Percentiles rank a stretch among this genome's conserved stretches.
Conservation (phyloP, 495 filamentous ascomycete species). For the Penicillium pancosmium region DNA sequence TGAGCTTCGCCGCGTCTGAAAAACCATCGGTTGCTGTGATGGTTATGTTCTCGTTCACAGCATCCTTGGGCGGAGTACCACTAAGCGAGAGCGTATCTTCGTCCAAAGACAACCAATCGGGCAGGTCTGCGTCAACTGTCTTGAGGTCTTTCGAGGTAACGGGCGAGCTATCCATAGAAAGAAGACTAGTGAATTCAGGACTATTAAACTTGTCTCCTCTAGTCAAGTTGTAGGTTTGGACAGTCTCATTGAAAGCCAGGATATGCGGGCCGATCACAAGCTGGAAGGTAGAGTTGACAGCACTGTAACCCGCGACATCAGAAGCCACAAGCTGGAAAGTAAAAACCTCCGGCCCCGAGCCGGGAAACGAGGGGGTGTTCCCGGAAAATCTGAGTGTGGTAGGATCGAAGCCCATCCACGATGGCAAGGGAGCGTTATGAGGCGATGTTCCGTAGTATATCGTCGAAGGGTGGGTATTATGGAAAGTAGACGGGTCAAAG, state of each 20-base stretch:
- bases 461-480: conserved; percentile 47
- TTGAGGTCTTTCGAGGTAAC: conserved; percentile 48
- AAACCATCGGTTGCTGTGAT: conserved; percentile 66
- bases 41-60: conserved; percentile 63
- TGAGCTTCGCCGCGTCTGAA: conserved; percentile 63
- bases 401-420: conserved; percentile 80
- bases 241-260: conserved; percentile 60
- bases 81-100: conserved; percentile 60
- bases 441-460: conserved; percentile 77
- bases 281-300: conserved; percentile 64
- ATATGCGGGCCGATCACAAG: conserved; percentile 71
- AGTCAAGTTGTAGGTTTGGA: conserved; percentile 61
- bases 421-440: conserved; percentile 81
- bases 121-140: conserved; percentile 54
- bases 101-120: conserved; percentile 73
- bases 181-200: conserved; percentile 49
- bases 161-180: conserved; percentile 65
- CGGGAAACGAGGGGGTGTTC: conserved; percentile 66
- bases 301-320: conserved; percentile 77
- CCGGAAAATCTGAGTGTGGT: conserved; percentile 69
- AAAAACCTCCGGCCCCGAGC: conserved; percentile 71
- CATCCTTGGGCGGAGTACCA: conserved; percentile 62
- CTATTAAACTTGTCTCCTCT: conserved; percentile 58
- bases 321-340: conserved; percentile 76
- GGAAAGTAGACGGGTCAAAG: conserved; percentile 53